Base-by-base conservation (phyloP, 805 yeast species). In the Zygotorulaspora sp. region DNA sequence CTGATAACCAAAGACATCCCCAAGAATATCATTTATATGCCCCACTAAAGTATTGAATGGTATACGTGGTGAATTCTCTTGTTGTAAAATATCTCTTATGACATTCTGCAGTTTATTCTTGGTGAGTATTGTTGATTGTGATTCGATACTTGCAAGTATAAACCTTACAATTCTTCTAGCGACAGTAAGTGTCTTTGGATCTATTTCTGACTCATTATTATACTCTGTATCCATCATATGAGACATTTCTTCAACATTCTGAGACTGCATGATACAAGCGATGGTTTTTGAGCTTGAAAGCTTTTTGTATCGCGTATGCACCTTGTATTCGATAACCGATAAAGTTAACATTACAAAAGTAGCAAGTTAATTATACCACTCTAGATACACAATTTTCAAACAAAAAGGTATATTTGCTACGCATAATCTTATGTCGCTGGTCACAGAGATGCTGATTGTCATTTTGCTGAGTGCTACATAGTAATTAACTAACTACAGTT, bases 1-100 rank as follows among this genome's bases (percentile, higher is more conserved):
- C 15, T 47, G 41, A 35, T 50, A 57, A 6, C 63, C 62, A 38
- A 47, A 57, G 9, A 55, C 46, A 38, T 50, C 53, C 5, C n/a
- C 30, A n/a, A 59, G 30, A 5, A 56, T 47, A 5, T 17, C 12
- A 32, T 57, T 54, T 12, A 53, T 36, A 11, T 43, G 41, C 9
- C 16, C 32, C 12, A 41, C 48, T n/a, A 55, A 20, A 3, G 5
- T 9, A 2, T 32, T 37, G 34, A 59, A 54, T 8, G 40, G 29
- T 3, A 48, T 32, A 4, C 32, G 31, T 11, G 36, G 38, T 6
- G 36, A 23, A 28, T 53, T 53, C 35, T 57, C 58, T 25, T 47
- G 45, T 4, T 40, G 37, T 4, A 44, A 19, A 4, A 41, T 30
- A 2, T 55, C 60, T n/a, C 47, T 42, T 3, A 53, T 43, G 11